Evolutionary conservation across 352 stramenopile genomes (phyloP).

Genomic region (Globisporangium echinulatum): DNA sequence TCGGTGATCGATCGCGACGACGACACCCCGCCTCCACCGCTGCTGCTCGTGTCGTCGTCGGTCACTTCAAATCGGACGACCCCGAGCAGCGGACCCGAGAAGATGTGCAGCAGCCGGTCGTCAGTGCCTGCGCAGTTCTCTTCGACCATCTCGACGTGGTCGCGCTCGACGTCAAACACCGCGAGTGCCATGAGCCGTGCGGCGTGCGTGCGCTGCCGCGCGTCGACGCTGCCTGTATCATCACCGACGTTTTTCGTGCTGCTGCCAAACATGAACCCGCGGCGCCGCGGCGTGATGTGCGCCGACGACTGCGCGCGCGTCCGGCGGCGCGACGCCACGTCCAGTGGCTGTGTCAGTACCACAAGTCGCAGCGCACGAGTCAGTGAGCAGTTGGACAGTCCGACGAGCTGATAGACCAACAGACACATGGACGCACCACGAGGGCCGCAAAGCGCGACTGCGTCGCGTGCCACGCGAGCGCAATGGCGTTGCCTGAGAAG

Average conservation of each 20-base stretch:
- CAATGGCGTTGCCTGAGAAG: constrained; percentile 52
- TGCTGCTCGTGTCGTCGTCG: constrained; percentile 8
- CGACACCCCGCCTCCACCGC: neutral
- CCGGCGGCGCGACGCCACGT: constrained; percentile 33
- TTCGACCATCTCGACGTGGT: constrained; percentile 47
- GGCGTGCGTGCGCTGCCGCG: constrained; percentile 26
- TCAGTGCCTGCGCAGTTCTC: constrained; percentile 42
- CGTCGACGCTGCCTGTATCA: constrained; percentile 21
- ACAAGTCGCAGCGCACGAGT: no score
- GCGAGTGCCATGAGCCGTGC: constrained; percentile 32
- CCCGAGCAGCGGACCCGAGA: constrained; percentile 60
- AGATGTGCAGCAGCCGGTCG: constrained; percentile 60
- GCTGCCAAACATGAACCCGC: constrained; percentile 64
- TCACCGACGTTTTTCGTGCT: constrained; percentile 28
- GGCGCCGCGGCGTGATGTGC: constrained; percentile 32
- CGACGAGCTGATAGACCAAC: neutral
- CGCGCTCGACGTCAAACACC: constrained; percentile 27
- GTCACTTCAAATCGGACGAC: constrained; percentile 49
- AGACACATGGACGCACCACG: constrained; percentile 20
- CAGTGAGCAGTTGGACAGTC: neutral
- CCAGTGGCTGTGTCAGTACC: constrained; percentile 33
- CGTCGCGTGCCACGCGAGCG: constrained; percentile 56
- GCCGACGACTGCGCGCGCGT: constrained; percentile 29
- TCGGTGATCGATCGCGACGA: constrained; percentile 20
- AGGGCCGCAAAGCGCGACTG: constrained; percentile 42